These are phyloP conservation scores for Clavariopsis aquatica DNA, from an alignment of 495 filamentous ascomycete species.

Conservation along the genomic window DNA sequence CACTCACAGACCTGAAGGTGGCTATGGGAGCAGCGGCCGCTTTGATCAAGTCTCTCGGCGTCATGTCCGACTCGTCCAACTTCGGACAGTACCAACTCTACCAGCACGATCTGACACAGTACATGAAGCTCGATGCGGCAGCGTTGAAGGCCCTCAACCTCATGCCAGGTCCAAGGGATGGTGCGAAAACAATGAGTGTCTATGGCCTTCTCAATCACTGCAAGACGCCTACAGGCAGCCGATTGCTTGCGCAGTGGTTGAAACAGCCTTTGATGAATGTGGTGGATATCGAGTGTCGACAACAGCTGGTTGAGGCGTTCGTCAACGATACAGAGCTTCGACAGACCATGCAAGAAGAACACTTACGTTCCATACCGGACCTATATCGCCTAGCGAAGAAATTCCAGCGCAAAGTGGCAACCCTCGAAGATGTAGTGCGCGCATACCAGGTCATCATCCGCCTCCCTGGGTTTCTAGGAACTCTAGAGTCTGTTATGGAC, in stretches of 20 bases:
- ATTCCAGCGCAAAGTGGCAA: constrained; percentile 88
- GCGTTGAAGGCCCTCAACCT: constrained; percentile 92
- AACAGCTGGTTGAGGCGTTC: constrained; percentile 94
- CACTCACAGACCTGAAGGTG: constrained; percentile 90
- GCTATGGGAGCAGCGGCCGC: constrained; percentile 95
- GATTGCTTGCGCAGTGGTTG: constrained; percentile 91
- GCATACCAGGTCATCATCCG: constrained; percentile 94
- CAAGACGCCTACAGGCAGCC: constrained; percentile 91
- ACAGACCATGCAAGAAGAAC: constrained; percentile 97
- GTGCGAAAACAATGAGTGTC: constrained; percentile 95
- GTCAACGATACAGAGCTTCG: constrained; percentile 89
- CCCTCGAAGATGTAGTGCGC: constrained; percentile 91
- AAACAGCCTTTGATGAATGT: constrained; percentile 97
- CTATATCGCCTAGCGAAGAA: constrained; percentile 91
- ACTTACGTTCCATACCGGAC: constrained; percentile 90
- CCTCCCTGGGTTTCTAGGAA: constrained; percentile 83
- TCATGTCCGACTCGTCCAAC: constrained; percentile 86
- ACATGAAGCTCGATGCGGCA: constrained; percentile 97
- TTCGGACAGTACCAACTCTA: constrained; percentile 97
- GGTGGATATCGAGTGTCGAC: constrained; percentile 83
- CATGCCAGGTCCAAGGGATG: constrained; percentile 93
- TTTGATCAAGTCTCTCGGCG: constrained; percentile 92
- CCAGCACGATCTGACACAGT: constrained; percentile 95
- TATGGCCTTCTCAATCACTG: constrained; percentile 96
- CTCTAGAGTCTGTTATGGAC: constrained; percentile 92